These are phyloP conservation scores for Trifolium subterraneum DNA, from an alignment of 306 rosid species.

Conservation along the genomic window DNA sequence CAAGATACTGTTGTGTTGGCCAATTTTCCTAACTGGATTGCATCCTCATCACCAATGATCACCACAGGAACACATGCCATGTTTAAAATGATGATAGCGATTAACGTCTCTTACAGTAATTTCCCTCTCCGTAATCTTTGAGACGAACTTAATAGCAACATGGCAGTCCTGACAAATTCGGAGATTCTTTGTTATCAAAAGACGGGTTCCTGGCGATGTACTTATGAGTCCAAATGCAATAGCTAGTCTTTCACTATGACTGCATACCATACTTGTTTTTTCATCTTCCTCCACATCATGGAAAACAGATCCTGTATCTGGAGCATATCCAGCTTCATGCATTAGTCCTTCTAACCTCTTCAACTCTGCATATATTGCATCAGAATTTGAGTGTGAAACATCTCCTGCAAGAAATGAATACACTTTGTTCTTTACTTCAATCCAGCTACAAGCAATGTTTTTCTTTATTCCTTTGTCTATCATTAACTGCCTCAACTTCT, in stretches of 20 bases:
- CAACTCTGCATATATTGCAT: constrained; percentile 69
- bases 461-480: constrained; percentile 66
- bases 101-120: constrained; percentile 76
- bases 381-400: constrained; percentile 63
- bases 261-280: constrained; percentile 65
- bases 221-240: constrained; percentile 83
- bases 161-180: constrained; percentile 83
- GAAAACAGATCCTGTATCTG: constrained; percentile 69
- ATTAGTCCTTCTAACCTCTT: constrained; percentile 64
- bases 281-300: constrained; percentile 88
- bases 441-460: constrained; percentile 82
- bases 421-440: constrained; percentile 70
- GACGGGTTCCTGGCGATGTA: constrained; percentile 63
- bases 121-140: constrained; percentile 67
- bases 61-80: constrained; percentile 68
- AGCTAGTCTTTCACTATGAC: constrained; percentile 84
- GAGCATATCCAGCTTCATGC: constrained; percentile 79
- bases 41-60: constrained; percentile 61
- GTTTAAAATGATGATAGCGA: constrained; percentile 75
- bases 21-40: constrained; percentile 8
- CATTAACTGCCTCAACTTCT: constrained; percentile 67
- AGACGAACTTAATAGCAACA: constrained; percentile 73
- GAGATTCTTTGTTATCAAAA: constrained; percentile 76
- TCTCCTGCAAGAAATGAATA: constrained; percentile 72
- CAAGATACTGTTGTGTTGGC: not conserved